A percentile compares a stretch with the other conserved stretches of the same genome.
Evolutionary conservation across 2,329 filamentous ascomycete genomes (phyloP).

Genomic region (Dactylellina sp.): DNA sequence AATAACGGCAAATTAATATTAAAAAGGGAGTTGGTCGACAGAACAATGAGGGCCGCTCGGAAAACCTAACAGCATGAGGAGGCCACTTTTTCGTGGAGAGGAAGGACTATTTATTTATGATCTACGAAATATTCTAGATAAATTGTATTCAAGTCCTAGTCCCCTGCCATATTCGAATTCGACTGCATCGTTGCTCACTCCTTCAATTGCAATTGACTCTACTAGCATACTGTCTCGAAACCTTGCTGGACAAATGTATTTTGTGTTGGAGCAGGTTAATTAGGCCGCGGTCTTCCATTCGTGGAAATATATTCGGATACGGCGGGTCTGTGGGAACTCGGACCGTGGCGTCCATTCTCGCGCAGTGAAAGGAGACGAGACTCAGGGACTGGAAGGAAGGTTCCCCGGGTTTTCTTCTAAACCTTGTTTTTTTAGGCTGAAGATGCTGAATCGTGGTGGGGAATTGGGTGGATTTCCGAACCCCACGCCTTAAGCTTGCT

Average conservation of each 20-base stretch:
- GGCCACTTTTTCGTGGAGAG: no score
- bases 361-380: slow-evolving; percentile 26
- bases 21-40: no score
- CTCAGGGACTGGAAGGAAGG: slow-evolving; percentile 3
- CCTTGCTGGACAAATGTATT: neutral
- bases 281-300: slow-evolving; percentile 32
- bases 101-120: neutral
- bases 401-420: slow-evolving; percentile 18
- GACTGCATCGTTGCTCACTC: neutral
- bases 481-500: no score
- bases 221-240: slow-evolving; percentile 19
- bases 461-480: neutral
- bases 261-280: slow-evolving; percentile 37
- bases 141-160: neutral
- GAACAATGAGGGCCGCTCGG: no score
- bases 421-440: slow-evolving; percentile 9
- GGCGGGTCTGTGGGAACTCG: slow-evolving; percentile 38
- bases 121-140: neutral
- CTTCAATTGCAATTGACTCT: neutral
- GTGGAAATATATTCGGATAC: slow-evolving; percentile 33
- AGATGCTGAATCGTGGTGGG: slow-evolving; percentile 19
- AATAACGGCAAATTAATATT: no score
- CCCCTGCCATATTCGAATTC: slow-evolving; percentile 9
- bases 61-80: no score
- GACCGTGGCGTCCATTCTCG: slow-evolving; percentile 27